Conservation (phyloP, 1,284 basidiomycete genomes). For the Ustilago tritici region DNA sequence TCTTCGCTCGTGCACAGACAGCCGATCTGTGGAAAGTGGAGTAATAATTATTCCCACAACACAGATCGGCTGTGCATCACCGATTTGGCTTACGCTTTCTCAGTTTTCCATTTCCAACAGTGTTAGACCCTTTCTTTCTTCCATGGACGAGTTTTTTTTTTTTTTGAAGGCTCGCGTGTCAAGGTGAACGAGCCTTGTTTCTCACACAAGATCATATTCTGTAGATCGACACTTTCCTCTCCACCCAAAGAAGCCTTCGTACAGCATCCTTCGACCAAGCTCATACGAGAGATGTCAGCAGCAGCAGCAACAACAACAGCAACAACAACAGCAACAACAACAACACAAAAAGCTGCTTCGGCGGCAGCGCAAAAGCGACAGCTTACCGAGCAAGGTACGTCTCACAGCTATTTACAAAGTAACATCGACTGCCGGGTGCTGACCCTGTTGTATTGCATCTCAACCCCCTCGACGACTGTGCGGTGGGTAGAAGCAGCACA, state of each 20-base stretch:
- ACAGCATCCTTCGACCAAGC: neutral
- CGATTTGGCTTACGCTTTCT: conserved; percentile 1
- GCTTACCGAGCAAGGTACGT: conserved; percentile 45
- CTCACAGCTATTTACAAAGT: neutral
- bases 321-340: too few relatives aligned
- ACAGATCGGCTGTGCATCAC: neutral
- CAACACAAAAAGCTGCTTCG: conserved; percentile 25
- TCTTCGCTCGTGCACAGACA: conserved; percentile 1
- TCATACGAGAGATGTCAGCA: conserved; percentile 21
- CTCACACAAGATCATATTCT: neutral
- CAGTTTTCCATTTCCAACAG: too few relatives aligned
- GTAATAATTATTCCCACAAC: neutral
- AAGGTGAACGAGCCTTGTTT: neutral
- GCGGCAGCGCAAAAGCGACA: conserved; percentile 37
- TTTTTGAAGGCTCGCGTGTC: neutral
- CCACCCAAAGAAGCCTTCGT: neutral
- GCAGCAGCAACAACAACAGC: conserved; percentile 18
- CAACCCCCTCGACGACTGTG: neutral
- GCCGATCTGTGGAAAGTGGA: conserved; percentile 6
- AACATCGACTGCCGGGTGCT: too few relatives aligned
- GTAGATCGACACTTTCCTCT: conserved; percentile 18
- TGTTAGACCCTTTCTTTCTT: neutral
- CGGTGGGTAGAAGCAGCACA: conserved; percentile 51
- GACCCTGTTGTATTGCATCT: neutral
- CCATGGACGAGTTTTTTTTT: neutral